These are phyloP conservation scores for Diaporthe amygdali DNA, from an alignment of 2,329 filamentous ascomycete species.

Conservation along the genomic window DNA sequence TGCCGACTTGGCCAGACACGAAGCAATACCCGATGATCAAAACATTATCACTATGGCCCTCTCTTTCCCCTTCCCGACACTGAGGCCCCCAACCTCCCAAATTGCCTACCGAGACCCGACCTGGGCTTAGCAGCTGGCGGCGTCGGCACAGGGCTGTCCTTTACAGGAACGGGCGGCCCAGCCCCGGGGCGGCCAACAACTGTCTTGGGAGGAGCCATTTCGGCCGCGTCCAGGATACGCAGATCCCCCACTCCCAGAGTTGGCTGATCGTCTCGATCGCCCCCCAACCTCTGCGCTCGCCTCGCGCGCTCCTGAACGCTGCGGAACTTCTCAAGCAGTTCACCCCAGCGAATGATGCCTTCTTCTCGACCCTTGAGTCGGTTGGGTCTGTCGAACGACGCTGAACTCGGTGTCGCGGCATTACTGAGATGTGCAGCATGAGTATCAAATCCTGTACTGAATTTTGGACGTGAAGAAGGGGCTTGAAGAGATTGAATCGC, in stretches of 20 bases:
- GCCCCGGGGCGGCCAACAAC: constrained; percentile 37
- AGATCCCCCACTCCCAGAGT: constrained; percentile 44
- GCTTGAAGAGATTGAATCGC: constrained; percentile 32
- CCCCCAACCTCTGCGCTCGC: constrained; percentile 66
- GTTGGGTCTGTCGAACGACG: constrained; percentile 74
- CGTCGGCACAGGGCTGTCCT: constrained; percentile 52
- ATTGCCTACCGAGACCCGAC: constrained; percentile 69
- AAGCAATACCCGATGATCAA: neutral
- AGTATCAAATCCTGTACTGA: constrained; percentile 41
- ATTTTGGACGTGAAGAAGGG: constrained; percentile 25
- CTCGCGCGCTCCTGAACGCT: constrained; percentile 86
- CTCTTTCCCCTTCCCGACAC: constrained; percentile 68
- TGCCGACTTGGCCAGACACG: neutral
- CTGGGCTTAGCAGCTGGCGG: constrained; percentile 60
- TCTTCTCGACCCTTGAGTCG: constrained; percentile 85
- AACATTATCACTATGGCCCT: constrained; percentile 39
- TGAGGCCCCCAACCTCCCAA: constrained; percentile 74
- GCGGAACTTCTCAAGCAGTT: constrained; percentile 93
- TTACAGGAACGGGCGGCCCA: constrained; percentile 51
- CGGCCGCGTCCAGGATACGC: constrained; percentile 46
- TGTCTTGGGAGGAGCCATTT: constrained; percentile 38
- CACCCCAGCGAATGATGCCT: constrained; percentile 84
- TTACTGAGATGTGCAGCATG: constrained; percentile 44
- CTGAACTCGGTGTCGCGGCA: constrained; percentile 52
- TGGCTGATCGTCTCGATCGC: constrained; percentile 52